phyloP scores from a whole-genome alignment of 129 eudicot genomes.

The Erigeron canadensis region DNA sequence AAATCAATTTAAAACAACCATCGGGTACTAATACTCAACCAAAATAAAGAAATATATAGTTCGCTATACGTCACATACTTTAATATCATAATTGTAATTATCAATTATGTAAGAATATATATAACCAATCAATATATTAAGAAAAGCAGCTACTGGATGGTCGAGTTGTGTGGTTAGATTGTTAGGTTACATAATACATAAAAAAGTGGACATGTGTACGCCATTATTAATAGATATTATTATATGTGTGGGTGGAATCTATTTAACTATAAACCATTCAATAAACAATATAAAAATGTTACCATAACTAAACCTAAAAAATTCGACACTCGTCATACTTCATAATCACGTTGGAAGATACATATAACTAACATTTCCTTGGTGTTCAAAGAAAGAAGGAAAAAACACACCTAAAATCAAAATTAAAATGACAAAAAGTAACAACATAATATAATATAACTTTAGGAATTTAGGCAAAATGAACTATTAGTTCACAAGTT shows the following conservation, averaged over 20 bases:
- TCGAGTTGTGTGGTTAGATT: not conserved
- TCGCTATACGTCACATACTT: no score
- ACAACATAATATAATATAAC: no score
- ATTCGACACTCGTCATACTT: not conserved
- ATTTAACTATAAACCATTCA: not conserved
- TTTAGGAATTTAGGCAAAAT: no score
- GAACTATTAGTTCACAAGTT: no score
- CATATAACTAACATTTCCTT: no score
- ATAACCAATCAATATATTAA: not conserved
- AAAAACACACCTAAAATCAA: no score
- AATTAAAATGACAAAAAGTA: no score
- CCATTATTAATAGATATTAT: not conserved
- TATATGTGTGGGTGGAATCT: conserved; percentile 9
- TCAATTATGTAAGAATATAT: not conserved
- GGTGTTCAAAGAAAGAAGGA: no score
- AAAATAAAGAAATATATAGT: no score
- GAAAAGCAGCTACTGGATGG: not conserved
- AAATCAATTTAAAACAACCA: no score
- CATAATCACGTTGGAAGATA: not conserved
- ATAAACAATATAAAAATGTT: not conserved
- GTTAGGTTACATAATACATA: not conserved
- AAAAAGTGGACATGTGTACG: not conserved
- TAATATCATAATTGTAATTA: no score
- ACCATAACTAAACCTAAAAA: not conserved
- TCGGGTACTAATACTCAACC: no score